Evolutionary conservation across 1,284 basidiomycete species (phyloP), one percentile per base, ranked within the genome.

Genomic region (Ceratobasidium theobromae): DNA sequence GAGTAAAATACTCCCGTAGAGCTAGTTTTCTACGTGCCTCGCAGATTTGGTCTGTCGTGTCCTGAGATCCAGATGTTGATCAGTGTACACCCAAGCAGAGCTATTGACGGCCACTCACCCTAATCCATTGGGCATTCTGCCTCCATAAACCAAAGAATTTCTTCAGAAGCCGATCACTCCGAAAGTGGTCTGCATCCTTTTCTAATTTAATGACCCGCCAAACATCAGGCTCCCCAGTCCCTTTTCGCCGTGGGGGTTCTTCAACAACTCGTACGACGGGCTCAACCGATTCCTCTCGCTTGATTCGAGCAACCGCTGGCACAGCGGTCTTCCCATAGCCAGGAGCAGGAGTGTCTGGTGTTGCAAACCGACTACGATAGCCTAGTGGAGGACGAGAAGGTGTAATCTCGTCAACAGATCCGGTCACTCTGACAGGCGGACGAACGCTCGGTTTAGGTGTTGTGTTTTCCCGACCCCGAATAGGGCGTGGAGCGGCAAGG

Each of bases 191-290:
- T n/a, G 90, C 89, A 41, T 84, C 82, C 71, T 82, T 79, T 72
- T 90, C 80, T 79, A 86, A 83, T 72, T 81, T 81, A 48, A 91
- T 85, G 68, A 86, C 87, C 69, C 84, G 84, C 87, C 89, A 92
- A 0, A 87, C 86, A 67, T 89, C 87, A 11, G 57, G 54, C 27
- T 62, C 68, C 5, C 40, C 51, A 45, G 27, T 67, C 43, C 49
- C 48, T 49, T 54, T 43, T 46, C 68, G 58, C 45, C 28, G 49
- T n/a, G 48, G 11, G n/a, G 55, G 48, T 21, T 45, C 48, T 28
- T 43, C 48, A 14, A 9, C 30, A 3, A 43, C 14, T 46, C 45
- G 45, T 40, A 35, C 30, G 14, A 8, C 25, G 9, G 57, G 57
- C 40, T 60, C 45, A 6, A 51, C 45, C 32, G 57, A 49, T 30